Conservation (phyloP, 257 asterid genomes). For the Solanum okadae region DNA sequence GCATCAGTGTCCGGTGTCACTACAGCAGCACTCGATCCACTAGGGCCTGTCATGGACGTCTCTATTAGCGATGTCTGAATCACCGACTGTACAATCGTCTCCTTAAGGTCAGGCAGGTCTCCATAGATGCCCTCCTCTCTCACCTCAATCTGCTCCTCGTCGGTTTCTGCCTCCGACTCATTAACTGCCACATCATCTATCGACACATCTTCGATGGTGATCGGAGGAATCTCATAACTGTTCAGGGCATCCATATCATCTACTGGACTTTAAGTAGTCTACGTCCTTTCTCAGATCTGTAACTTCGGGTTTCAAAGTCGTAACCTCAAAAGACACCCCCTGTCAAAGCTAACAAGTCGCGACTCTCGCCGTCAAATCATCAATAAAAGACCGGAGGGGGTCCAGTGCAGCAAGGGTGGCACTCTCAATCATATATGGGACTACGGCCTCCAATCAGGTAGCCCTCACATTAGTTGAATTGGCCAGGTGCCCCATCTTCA, state of each 20-base stretch:
- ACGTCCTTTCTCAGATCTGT: neutral
- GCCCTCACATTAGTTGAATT: too few relatives aligned
- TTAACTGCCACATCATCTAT: neutral
- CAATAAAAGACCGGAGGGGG: neutral
- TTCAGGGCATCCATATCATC: too few relatives aligned
- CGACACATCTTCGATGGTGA: too few relatives aligned
- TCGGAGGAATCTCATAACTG: too few relatives aligned
- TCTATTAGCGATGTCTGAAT: neutral
- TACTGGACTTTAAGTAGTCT: neutral
- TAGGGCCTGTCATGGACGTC: neutral
- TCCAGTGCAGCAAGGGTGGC: too few relatives aligned
- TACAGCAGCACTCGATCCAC: neutral
- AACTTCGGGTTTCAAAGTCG: neutral
- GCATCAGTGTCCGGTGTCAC: neutral
- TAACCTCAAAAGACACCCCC: neutral
- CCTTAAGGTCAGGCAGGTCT: neutral
- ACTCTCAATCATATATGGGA: too few relatives aligned
- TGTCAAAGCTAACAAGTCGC: neutral
- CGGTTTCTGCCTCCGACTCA: neutral
- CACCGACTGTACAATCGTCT: neutral
- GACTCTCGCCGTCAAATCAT: neutral
- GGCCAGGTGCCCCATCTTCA: too few relatives aligned
- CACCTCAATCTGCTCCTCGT: neutral
- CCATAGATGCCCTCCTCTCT: neutral
- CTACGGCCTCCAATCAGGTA: too few relatives aligned